Evolutionary conservation across 768 basidiomycete genomes (phyloP).

Genomic region (Tylopilus rubrobrunneus): DNA sequence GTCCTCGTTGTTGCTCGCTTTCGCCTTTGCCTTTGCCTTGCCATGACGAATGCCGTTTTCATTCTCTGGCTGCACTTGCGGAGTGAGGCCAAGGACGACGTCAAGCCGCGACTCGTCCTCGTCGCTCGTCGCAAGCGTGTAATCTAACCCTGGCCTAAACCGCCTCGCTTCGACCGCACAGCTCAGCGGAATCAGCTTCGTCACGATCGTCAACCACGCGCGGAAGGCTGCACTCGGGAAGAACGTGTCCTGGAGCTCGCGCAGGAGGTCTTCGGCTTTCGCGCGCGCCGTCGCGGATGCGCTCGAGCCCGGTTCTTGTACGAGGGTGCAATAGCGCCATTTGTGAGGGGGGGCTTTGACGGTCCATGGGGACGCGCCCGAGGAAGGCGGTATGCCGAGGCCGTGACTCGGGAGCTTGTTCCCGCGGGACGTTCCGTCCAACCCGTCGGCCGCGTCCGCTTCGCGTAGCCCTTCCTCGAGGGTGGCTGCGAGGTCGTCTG

Average conservation of each 20-base stretch:
- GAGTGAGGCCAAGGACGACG: conserved; percentile 82
- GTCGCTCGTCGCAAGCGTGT: conserved; percentile 88
- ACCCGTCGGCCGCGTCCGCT: conserved; percentile 60
- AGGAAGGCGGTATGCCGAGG: conserved; percentile 46
- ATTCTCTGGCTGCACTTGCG: conserved; percentile 38
- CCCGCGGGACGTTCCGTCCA: conserved; percentile 46
- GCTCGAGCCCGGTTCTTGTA: background rate
- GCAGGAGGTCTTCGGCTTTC: conserved; percentile 21
- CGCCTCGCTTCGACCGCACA: conserved; percentile 78
- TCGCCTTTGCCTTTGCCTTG: conserved; percentile 29
- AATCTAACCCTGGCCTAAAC: conserved; percentile 91
- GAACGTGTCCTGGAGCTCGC: conserved; percentile 65
- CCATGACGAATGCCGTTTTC: conserved; percentile 13
- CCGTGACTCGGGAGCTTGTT: conserved; percentile 62
- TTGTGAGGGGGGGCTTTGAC: conserved; percentile 90
- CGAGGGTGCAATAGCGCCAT: conserved; percentile 83
- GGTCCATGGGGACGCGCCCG: conserved; percentile 56
- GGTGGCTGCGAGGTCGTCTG: conserved; percentile 57
- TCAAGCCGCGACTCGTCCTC: conserved; percentile 80
- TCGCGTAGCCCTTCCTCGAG: conserved; percentile 65
- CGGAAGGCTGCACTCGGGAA: conserved; percentile 82
- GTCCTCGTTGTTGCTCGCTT: conserved; percentile 22
- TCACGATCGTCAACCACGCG: conserved; percentile 80
- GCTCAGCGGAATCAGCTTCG: conserved; percentile 65
- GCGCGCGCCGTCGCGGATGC: conserved; percentile 7